Base-by-base conservation (phyloP, 176 grass and related monocot genomes). In the Chrysopogon serrulatus region DNA sequence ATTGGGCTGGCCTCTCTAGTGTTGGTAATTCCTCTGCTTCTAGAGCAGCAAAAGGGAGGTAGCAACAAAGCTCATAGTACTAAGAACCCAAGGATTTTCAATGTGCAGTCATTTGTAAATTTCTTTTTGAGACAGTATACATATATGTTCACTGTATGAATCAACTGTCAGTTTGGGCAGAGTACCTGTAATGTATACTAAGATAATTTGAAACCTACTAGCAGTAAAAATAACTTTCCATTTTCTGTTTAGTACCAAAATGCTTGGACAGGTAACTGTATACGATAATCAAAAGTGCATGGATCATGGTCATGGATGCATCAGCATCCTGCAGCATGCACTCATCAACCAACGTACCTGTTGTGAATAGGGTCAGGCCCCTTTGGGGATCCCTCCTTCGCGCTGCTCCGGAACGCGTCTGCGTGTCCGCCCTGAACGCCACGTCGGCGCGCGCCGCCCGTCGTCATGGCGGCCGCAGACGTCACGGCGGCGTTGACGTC, bases 331-430 rank as follows among this genome's bases (percentile, higher is more conserved):
- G n/a, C n/a, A n/a, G n/a, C n/a, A 57, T 26, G 64, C 32, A 27
- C 5, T 4, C 37, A 16, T 23, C 65, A 68, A 2, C 1, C 0
- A 26, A 84, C 12, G 39, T 92, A 95, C 92, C 92, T 92, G 85
- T 95, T 95, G 87, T 95, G 92, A 16, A 95, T 95, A 18, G 92
- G 92, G 48, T 95, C 92, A 7, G 92, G 90, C 2, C 92, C 92
- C 84, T n/a, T 80, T 90, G 16, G 90, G 92, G 3, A 95, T 91
- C n/a, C 82, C 87, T 90, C 54, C 92, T n/a, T 88, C 90, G 92
- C 62, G 85, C 87, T 95, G 87, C 76, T 85, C 24, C 61, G 33
- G 73, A 90, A 92, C 42, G 26, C 84, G 53, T 88, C 90, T 0
- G 60, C 45, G 15, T 12, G 24, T 2, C n/a, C 54, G n/a, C n/a